Evolutionary conservation across 805 yeast genomes (phyloP).

Genomic region (Brettanomyces custersianus): DNA sequence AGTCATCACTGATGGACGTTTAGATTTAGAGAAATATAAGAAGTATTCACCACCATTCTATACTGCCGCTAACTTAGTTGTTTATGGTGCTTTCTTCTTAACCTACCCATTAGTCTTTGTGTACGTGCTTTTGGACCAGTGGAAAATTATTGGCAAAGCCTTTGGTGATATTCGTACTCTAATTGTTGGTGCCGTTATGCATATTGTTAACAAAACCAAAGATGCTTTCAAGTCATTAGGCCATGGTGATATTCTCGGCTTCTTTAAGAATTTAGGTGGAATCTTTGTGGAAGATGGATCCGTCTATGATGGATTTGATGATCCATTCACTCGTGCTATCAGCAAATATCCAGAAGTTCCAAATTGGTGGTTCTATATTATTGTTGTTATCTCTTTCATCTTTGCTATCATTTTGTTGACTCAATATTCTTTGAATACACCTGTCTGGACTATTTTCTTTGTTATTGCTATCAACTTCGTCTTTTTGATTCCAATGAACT

Average conservation of each 20-base stretch:
- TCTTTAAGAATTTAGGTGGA: not conserved
- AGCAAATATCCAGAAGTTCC: conserved; percentile 58
- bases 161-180: conserved; percentile 6
- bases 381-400: conserved; percentile 37
- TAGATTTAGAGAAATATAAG: conserved; percentile 40
- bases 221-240: not conserved
- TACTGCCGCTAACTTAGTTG: conserved; percentile 48
- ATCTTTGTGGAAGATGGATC: conserved; percentile 7
- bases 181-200: not conserved
- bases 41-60: conserved; percentile 57
- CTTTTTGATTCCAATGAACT: conserved; percentile 52
- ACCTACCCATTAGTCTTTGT: conserved; percentile 52
- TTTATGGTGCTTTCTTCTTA: conserved; percentile 56
- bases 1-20: conserved; percentile 36
- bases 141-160: conserved; percentile 33
- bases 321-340: conserved; percentile 37
- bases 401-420: conserved; percentile 31
- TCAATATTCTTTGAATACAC: conserved; percentile 42
- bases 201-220: not conserved
- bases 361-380: conserved; percentile 54
- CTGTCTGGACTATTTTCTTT: conserved; percentile 55
- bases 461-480: conserved; percentile 45
- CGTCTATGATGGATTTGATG: conserved; percentile 21
- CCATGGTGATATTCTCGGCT: conserved; percentile 3
- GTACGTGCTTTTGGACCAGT: conserved; percentile 50